phyloP scores from a whole-genome alignment of 1,284 basidiomycete genomes.

The Puccinia coronata region DNA sequence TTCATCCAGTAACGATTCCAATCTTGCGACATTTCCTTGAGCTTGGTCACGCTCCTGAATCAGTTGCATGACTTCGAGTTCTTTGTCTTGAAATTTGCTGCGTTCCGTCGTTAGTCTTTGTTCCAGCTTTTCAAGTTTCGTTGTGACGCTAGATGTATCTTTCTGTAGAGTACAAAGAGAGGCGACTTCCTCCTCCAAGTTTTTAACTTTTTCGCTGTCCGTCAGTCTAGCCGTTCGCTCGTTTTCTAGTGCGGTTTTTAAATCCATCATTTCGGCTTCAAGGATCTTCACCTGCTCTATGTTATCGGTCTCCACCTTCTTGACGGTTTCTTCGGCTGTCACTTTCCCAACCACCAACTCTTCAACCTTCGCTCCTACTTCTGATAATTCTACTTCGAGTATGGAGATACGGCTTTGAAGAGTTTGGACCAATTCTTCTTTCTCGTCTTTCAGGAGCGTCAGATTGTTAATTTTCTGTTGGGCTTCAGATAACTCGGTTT shows the following conservation, averaged over 20 bases:
- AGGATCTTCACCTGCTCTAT: slow-evolving; percentile 28
- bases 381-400: slow-evolving; percentile 22
- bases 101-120: slow-evolving; percentile 23
- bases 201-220: not conserved
- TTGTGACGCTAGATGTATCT: slow-evolving; percentile 9
- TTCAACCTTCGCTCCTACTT: not conserved
- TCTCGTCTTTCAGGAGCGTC: slow-evolving; percentile 1
- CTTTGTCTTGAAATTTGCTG: slow-evolving; percentile 36
- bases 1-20: slow-evolving; percentile 19
- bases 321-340: slow-evolving; percentile 1
- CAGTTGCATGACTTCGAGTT: slow-evolving; percentile 44
- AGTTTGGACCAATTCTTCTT: slow-evolving; percentile 21
- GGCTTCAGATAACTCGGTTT: slow-evolving; percentile 14
- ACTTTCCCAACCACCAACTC: slow-evolving; percentile 4
- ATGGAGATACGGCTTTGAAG: slow-evolving; percentile 5
- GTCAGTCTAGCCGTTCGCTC: slow-evolving; percentile 12
- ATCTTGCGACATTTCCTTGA: not conserved
- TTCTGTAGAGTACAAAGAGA: slow-evolving; percentile 2
- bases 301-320: slow-evolving; percentile 10
- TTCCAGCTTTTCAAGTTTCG: slow-evolving; percentile 27
- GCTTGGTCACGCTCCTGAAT: slow-evolving; percentile 35
- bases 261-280: slow-evolving; percentile 13
- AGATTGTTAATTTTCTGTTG: slow-evolving; percentile 3
- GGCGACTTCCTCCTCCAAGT: slow-evolving; percentile 1
- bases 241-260: slow-evolving; percentile 17